These are phyloP conservation scores for Arctium lappa DNA, from an alignment of 129 eudicot genomes.

Conservation along the genomic window DNA sequence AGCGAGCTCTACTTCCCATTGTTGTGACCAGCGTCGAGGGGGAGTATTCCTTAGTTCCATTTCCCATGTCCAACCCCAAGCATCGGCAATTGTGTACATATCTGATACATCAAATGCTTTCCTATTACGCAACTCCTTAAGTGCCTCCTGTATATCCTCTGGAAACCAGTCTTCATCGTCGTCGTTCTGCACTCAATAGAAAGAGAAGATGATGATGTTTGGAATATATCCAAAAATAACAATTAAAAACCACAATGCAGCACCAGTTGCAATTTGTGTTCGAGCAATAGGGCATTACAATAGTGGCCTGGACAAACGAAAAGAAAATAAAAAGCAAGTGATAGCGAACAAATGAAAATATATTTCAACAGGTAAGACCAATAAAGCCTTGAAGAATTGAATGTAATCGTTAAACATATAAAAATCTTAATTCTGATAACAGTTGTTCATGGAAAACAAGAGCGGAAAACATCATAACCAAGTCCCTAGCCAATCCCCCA, in stretches of 20 bases:
- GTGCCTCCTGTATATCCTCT: conserved; percentile 68
- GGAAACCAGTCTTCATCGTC: conserved; percentile 97
- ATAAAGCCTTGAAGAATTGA: too few species aligned
- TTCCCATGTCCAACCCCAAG: conserved; percentile 99
- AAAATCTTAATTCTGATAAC: too few species aligned
- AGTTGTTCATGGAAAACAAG: too few species aligned
- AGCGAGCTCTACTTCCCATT: conserved; percentile 98
- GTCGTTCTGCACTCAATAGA: conserved; percentile 48
- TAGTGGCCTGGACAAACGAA: too few species aligned
- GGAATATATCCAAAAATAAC: not conserved
- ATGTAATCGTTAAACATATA: too few species aligned
- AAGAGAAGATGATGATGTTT: not conserved
- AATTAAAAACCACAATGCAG: too few species aligned
- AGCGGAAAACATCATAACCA: too few species aligned
- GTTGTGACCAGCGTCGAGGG: conserved; percentile 91
- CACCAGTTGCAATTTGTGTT: too few species aligned
- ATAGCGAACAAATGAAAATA: not conserved
- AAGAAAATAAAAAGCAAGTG: not conserved
- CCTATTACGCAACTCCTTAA: conserved; percentile 74
- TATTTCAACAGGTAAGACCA: not conserved
- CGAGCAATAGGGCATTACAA: too few species aligned
- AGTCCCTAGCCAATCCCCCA: too few species aligned
- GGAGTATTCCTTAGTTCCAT: conserved; percentile 67
- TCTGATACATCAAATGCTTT: conserved; percentile 73
- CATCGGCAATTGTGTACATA: conserved; percentile 96